Percentiles rank a stretch among this genome's conserved stretches.
Conservation (phyloP, 768 basidiomycete species). For the Leccinum disarticulatum region DNA sequence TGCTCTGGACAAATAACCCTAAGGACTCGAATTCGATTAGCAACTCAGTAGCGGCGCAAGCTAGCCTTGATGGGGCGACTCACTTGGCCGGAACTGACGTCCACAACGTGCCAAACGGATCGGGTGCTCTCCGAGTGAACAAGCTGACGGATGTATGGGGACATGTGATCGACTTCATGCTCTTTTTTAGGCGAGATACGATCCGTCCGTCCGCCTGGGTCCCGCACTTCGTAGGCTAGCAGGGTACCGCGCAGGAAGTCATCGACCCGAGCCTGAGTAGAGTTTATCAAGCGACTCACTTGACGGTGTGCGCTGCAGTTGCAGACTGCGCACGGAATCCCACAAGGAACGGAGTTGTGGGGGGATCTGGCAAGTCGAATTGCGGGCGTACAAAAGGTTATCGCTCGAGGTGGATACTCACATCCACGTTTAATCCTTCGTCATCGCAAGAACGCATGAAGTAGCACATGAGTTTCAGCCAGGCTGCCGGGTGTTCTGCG, state of each 20-base stretch:
- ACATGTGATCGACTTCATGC: constrained; percentile 71
- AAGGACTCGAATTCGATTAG: constrained; percentile 1
- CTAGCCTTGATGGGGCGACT: constrained; percentile 8
- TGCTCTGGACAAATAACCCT: constrained; percentile 66
- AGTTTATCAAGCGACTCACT: constrained; percentile 10
- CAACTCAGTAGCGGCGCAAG: not conserved
- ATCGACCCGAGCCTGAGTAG: not conserved
- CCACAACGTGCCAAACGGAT: constrained; percentile 51
- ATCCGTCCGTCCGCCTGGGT: constrained; percentile 14
- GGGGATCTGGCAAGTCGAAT: constrained; percentile 21
- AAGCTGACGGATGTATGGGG: constrained; percentile 47
- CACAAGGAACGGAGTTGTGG: constrained; percentile 19
- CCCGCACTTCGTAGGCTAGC: constrained; percentile 9
- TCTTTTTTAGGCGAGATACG: constrained; percentile 78
- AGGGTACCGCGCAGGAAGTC: not conserved
- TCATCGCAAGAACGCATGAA: constrained; percentile 17
- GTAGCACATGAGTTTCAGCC: constrained; percentile 27
- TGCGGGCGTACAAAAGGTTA: not conserved
- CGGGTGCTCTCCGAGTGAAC: constrained; percentile 25
- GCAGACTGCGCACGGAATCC: constrained; percentile 26
- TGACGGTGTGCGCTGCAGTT: constrained; percentile 24
- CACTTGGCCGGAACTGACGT: constrained; percentile 77
- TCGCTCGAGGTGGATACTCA: constrained; percentile 13
- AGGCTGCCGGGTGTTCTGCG: constrained; percentile 17
- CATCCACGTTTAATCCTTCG: constrained; percentile 5